Percentiles rank a stretch among this genome's conserved stretches.
phyloP scores from a whole-genome alignment of 108 stramenopile species.

The Nannochloropsis gaditana region DNA sequence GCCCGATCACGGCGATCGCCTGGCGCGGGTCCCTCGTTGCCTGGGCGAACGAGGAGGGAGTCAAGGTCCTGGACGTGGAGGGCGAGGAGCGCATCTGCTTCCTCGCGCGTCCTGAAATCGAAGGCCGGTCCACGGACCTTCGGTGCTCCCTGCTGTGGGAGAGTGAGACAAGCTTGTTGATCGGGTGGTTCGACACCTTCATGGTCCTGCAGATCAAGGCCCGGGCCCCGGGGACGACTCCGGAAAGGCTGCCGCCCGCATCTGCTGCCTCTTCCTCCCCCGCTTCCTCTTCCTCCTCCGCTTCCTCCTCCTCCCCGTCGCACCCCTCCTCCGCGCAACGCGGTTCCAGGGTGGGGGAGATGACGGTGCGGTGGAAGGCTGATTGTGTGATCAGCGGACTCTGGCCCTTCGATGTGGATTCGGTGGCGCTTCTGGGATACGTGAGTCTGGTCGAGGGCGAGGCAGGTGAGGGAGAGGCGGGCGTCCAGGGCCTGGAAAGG shows the following conservation, averaged over 20 bases:
- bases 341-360: slow-evolving; percentile 25
- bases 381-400: slow-evolving; percentile 38
- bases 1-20: slow-evolving; percentile 43
- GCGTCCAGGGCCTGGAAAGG: background rate
- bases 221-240: background rate
- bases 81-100: slow-evolving; percentile 49
- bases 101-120: slow-evolving; percentile 39
- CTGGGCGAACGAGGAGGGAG: slow-evolving; percentile 47
- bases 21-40: slow-evolving; percentile 48
- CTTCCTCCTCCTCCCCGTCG: background rate
- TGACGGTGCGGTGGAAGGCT: slow-evolving; percentile 38
- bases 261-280: too few species aligned
- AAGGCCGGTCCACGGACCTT: slow-evolving; percentile 11
- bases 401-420: slow-evolving; percentile 44
- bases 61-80: slow-evolving; percentile 54
- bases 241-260: background rate
- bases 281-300: background rate
- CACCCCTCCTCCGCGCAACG: background rate
- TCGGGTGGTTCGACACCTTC: slow-evolving; percentile 41
- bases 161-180: slow-evolving; percentile 31
- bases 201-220: slow-evolving; percentile 36
- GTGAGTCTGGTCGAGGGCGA: slow-evolving; percentile 27
- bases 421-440: slow-evolving; percentile 41
- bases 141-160: slow-evolving; percentile 40
- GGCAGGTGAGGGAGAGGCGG: slow-evolving; percentile 30